Percentiles rank a stretch among this genome's conserved stretches.
These are phyloP conservation scores for Trypanosoma cruzi DNA, from an alignment of 208 protist species.

Conservation along the genomic window DNA sequence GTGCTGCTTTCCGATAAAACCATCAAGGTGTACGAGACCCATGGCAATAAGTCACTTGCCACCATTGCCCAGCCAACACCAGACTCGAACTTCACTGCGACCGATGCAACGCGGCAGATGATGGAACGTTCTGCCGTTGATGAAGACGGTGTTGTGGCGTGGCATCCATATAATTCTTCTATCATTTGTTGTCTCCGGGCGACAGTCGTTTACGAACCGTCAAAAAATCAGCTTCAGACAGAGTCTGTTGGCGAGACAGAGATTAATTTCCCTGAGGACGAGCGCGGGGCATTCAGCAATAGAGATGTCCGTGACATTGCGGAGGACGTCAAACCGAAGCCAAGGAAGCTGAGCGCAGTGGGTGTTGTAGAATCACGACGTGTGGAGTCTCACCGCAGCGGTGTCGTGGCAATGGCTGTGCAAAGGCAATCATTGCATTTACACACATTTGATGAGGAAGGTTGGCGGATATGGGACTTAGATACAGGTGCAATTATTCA, in stretches of 20 bases:
- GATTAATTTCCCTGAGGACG: not conserved
- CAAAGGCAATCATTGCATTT: constrained; percentile 35
- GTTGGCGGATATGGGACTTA: constrained; percentile 68
- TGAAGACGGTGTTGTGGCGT: constrained; percentile 66
- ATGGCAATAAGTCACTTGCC: constrained; percentile 50
- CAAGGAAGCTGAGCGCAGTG: not conserved
- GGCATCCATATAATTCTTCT: constrained; percentile 40
- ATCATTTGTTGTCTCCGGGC: constrained; percentile 74
- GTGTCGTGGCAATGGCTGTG: constrained; percentile 45
- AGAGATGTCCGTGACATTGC: not conserved
- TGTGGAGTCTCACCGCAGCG: constrained; percentile 37
- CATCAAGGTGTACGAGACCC: constrained; percentile 76
- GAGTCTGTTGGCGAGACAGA: not conserved
- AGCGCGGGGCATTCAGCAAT: not conserved
- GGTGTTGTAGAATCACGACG: not conserved
- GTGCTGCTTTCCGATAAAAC: constrained; percentile 67
- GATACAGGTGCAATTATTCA: constrained; percentile 42
- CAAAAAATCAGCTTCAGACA: constrained; percentile 13
- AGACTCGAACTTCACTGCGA: constrained; percentile 33
- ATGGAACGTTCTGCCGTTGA: constrained; percentile 60
- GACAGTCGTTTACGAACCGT: constrained; percentile 65
- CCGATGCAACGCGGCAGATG: constrained; percentile 67
- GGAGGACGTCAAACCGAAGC: not conserved
- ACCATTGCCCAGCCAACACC: constrained; percentile 48
- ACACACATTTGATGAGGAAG: constrained; percentile 70